phyloP scores from a whole-genome alignment of 371 early-diverging fungal genomes.

The Syncephalastrum contaminatum region DNA sequence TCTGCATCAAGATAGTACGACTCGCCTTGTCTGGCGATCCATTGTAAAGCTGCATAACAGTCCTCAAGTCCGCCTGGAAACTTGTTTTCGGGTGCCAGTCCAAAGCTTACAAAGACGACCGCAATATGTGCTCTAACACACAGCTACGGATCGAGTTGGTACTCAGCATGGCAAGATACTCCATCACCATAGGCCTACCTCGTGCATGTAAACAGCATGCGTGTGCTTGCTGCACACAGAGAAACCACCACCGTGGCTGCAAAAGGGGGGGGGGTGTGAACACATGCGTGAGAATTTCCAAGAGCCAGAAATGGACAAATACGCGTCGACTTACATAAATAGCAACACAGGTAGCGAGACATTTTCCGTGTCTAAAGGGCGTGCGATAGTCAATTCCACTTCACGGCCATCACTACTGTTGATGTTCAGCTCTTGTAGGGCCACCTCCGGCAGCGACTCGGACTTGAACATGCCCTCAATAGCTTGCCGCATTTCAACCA shows the following conservation, averaged over 20 bases:
- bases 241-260: constrained; percentile 10
- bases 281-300: neutral
- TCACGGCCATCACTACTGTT: constrained; percentile 1
- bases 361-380: constrained; percentile 9
- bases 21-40: constrained; percentile 12
- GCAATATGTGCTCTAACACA: constrained; percentile 8
- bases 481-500: constrained; percentile 4
- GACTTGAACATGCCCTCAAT: neutral
- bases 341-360: constrained; percentile 7
- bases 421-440: neutral
- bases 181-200: neutral
- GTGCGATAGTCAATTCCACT: neutral
- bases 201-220: constrained; percentile 3
- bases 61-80: constrained; percentile 28
- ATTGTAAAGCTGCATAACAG: constrained; percentile 18
- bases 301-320: neutral
- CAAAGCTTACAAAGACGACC: constrained; percentile 20
- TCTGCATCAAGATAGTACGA: constrained; percentile 7
- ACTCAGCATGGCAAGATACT: neutral
- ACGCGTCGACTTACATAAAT: constrained; percentile 7
- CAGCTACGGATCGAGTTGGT: neutral
- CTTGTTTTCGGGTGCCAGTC: constrained; percentile 21
- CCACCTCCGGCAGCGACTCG: neutral
- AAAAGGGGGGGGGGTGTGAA: too few species aligned
- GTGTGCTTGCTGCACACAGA: constrained; percentile 9